Conservation (phyloP, 202 grass and related monocot genomes). For the Schoenoplectus triqueter region DNA sequence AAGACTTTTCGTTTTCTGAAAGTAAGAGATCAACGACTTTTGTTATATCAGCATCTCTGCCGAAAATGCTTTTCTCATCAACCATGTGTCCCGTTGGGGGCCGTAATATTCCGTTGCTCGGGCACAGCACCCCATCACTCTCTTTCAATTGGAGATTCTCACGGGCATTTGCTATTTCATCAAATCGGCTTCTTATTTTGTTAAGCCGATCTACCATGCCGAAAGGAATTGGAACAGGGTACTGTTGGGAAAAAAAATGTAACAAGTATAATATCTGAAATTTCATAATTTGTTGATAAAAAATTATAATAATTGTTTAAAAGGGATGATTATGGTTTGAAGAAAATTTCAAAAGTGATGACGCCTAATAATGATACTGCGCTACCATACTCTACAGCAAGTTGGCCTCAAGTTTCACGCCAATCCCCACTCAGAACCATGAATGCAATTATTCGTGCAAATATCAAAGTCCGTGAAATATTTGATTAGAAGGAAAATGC, state of each 20-base stretch:
- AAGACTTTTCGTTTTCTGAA: not conserved
- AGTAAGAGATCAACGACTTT: not conserved
- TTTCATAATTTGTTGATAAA: not conserved
- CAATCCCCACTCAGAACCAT: too few relatives aligned
- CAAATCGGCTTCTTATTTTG: conserved; percentile 30
- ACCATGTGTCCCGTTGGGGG: conserved; percentile 34
- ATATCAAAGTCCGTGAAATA: too few relatives aligned
- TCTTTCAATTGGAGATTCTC: not conserved
- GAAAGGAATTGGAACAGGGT: not conserved
- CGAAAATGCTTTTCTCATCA: conserved; percentile 35
- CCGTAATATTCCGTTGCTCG: not conserved
- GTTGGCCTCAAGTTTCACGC: too few relatives aligned
- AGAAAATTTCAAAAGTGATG: too few relatives aligned
- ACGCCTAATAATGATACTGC: too few relatives aligned
- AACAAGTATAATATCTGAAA: not conserved
- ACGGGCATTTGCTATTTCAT: not conserved
- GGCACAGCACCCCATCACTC: not conserved
- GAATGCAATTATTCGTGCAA: too few relatives aligned
- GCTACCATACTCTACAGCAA: too few relatives aligned
- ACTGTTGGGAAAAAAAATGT: not conserved
- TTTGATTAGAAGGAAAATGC: too few relatives aligned
- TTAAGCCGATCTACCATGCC: conserved; percentile 14
- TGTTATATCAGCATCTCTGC: conserved; percentile 32
- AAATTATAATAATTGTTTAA: not conserved
- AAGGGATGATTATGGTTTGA: too few relatives aligned